Conservation (phyloP, 176 grass and related monocot genomes). For the Aechmea fasciata region DNA sequence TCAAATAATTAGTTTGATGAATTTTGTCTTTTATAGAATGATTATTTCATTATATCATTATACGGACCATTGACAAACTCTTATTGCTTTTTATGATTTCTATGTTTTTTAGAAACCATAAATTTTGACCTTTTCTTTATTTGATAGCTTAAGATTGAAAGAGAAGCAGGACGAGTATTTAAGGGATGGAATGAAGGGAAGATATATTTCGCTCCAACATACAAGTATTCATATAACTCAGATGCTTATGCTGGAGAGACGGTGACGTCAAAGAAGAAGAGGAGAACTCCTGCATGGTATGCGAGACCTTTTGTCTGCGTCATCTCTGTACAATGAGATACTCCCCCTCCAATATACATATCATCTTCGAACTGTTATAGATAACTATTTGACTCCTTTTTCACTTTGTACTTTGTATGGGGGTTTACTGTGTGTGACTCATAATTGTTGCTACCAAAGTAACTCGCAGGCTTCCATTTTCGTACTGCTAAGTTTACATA, state of each 20-base stretch:
- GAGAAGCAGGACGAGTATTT: conserved; percentile 57
- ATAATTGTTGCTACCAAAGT: too few relatives aligned
- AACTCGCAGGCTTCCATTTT: not conserved
- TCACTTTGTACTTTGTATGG: too few relatives aligned
- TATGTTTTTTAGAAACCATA: conserved; percentile 3
- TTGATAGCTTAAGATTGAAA: conserved; percentile 70
- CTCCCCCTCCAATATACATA: not conserved
- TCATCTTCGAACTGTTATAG: not conserved
- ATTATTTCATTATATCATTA: too few relatives aligned
- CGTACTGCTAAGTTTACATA: not conserved
- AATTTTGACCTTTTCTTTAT: not conserved
- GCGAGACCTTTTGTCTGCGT: conserved; percentile 6
- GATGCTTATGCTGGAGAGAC: conserved; percentile 79
- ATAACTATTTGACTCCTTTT: not conserved
- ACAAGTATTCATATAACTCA: conserved; percentile 81
- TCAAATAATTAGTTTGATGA: too few relatives aligned
- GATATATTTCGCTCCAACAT: conserved; percentile 90
- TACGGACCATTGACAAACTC: too few relatives aligned
- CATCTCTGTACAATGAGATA: not conserved
- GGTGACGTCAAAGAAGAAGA: conserved; percentile 81
- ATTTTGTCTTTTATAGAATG: too few relatives aligned
- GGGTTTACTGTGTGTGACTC: too few relatives aligned
- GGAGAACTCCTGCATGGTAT: conserved; percentile 90
- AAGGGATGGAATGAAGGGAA: conserved; percentile 84
- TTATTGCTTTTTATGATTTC: too few relatives aligned